Evolutionary conservation across 805 yeast species (phyloP).

Genomic region (Torulaspora gathmanii): DNA sequence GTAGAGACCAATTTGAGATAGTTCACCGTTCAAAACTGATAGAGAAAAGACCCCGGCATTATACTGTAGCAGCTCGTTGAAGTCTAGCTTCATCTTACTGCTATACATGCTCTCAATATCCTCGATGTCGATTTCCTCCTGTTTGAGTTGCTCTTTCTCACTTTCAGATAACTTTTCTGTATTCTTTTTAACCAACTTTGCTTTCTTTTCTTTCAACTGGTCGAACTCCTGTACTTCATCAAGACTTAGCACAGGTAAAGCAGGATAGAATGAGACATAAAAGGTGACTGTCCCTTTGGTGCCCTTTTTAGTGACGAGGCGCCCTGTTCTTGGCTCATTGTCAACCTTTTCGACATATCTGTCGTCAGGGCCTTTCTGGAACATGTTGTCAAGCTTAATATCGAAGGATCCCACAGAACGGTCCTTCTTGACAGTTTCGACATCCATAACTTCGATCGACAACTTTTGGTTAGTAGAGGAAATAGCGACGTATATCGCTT

Average conservation of each 20-base stretch:
- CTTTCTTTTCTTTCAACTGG: slow-evolving; percentile 38
- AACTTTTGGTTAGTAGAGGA: slow-evolving; percentile 78
- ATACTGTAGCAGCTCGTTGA: slow-evolving; percentile 53
- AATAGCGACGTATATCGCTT: slow-evolving; percentile 74
- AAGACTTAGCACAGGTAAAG: slow-evolving; percentile 70
- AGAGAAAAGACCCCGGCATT: slow-evolving; percentile 74
- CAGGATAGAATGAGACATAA: slow-evolving; percentile 76
- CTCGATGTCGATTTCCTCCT: slow-evolving; percentile 31
- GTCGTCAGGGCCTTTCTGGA: slow-evolving; percentile 59
- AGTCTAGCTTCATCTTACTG: slow-evolving; percentile 47
- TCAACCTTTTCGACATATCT: slow-evolving; percentile 55
- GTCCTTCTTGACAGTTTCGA: slow-evolving; percentile 71
- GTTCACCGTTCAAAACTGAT: slow-evolving; percentile 56
- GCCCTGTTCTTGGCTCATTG: slow-evolving; percentile 52
- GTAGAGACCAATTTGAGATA: slow-evolving; percentile 52
- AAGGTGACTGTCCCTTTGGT: slow-evolving; percentile 77
- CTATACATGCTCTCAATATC: slow-evolving; percentile 40
- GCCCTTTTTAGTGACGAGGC: slow-evolving; percentile 69
- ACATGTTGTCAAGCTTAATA: slow-evolving; percentile 59
- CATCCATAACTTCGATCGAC: slow-evolving; percentile 89
- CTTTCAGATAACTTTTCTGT: slow-evolving; percentile 29
- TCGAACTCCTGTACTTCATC: slow-evolving; percentile 62
- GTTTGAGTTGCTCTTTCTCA: slow-evolving; percentile 30
- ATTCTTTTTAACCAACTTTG: slow-evolving; percentile 35
- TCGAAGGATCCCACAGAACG: slow-evolving; percentile 82